Percentiles rank a stretch among this genome's conserved stretches.
Conservation (phyloP, 2,329 filamentous ascomycete species). For the Penicillium sp. region DNA sequence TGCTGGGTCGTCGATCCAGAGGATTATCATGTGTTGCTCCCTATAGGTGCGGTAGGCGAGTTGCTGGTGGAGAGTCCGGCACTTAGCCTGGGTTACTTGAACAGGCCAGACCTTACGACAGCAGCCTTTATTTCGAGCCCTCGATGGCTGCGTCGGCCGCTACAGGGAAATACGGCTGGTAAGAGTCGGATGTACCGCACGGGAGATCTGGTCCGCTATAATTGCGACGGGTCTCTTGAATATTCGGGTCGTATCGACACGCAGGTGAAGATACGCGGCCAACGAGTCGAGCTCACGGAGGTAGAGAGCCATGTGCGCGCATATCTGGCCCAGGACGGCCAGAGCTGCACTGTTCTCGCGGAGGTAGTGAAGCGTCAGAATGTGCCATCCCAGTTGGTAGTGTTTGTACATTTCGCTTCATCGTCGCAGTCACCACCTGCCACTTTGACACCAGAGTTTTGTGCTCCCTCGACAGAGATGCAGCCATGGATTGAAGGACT, state of each 20-base stretch:
- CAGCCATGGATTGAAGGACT: neutral
- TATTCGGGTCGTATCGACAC: neutral
- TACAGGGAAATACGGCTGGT: neutral
- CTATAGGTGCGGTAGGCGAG: neutral
- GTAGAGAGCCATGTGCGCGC: neutral
- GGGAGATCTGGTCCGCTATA: neutral
- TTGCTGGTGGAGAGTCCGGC: neutral
- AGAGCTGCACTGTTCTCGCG: neutral
- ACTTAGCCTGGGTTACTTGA: neutral
- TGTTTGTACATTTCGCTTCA: neutral
- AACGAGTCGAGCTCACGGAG: neutral
- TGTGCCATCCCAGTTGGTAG: neutral
- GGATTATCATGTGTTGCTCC: neutral
- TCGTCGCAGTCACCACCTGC: too few species aligned
- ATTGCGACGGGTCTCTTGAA: neutral
- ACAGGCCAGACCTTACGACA: neutral
- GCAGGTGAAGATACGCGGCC: neutral
- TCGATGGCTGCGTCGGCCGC: neutral
- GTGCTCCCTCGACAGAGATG: neutral
- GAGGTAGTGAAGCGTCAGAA: neutral
- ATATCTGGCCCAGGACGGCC: neutral
- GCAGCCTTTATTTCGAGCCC: neutral
- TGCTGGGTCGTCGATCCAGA: neutral
- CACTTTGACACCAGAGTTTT: neutral
- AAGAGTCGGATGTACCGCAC: neutral